Percentiles rank a stretch among this genome's conserved stretches.
These are phyloP conservation scores for Alternaria incomplexa DNA, from an alignment of 2,329 filamentous ascomycete genomes.

Conservation along the genomic window DNA sequence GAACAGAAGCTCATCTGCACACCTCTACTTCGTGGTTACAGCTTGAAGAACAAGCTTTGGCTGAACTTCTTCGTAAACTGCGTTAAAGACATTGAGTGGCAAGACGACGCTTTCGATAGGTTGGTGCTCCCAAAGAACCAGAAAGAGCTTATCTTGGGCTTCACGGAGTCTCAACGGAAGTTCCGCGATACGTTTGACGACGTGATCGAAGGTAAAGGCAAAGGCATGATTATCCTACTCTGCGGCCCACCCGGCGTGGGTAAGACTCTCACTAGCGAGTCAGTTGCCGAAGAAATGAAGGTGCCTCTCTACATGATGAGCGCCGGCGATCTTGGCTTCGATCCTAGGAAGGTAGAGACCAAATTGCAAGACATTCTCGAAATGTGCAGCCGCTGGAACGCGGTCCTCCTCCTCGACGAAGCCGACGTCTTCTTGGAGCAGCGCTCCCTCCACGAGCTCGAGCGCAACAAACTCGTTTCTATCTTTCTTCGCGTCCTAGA, in stretches of 20 bases:
- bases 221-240: slow-evolving; percentile 36
- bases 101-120: slow-evolving; percentile 54
- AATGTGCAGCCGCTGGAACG: slow-evolving; percentile 71
- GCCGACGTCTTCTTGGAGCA: slow-evolving; percentile 62
- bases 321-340: slow-evolving; percentile 74
- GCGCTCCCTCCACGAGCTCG: slow-evolving; percentile 46
- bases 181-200: slow-evolving; percentile 24
- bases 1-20: slow-evolving; percentile 49
- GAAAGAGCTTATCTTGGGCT: slow-evolving; percentile 56
- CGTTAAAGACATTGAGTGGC: slow-evolving; percentile 52
- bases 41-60: slow-evolving; percentile 35
- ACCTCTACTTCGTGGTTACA: slow-evolving; percentile 50
- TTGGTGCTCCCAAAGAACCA: slow-evolving; percentile 42
- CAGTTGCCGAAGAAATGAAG: slow-evolving; percentile 27
- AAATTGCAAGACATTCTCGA: slow-evolving; percentile 83
- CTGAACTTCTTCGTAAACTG: slow-evolving; percentile 45
- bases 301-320: slow-evolving; percentile 70
- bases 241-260: slow-evolving; percentile 37
- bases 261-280: slow-evolving; percentile 32
- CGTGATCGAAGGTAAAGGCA: slow-evolving; percentile 58
- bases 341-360: slow-evolving; percentile 62
- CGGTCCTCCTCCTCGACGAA: slow-evolving; percentile 75
- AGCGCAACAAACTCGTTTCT: slow-evolving; percentile 49
- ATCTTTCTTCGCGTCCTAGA: slow-evolving; percentile 45
- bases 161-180: slow-evolving; percentile 74